Base-by-base conservation (phyloP, 129 eudicot species). In the Flaveria bidentis region DNA sequence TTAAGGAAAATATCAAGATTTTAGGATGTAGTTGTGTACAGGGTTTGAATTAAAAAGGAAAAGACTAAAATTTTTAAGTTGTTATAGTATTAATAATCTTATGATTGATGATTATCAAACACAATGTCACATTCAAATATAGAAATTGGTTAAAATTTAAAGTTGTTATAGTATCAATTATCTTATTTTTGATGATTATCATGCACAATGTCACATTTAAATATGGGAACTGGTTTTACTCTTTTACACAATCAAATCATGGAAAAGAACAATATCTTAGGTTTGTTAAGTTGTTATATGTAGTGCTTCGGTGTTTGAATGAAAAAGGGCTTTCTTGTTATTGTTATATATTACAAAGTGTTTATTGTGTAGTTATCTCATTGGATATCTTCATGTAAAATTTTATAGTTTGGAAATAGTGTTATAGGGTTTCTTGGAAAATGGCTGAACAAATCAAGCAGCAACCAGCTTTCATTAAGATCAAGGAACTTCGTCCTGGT, bases 391-490 rank as follows among this genome's bases (percentile, higher is more conserved):
- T 46, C 58, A 74, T 60, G 50, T 17, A 75, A 75, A 5, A 2
- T 17, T 33, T 47, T 33, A 1, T 23, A 60, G 0, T 78, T 33
- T 23, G 12, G 14, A 71, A 23, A 22, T 47, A n/a, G 49, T 74
- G 6, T 18, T 53, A 6, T 23, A 79, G 81, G 81, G 47, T 65
- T 71, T 57, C 66, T 42, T 41, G 76, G 42, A 80, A 55, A 79
- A 90, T 90, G 96, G 96, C 92, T 57, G 96, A 87, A 56, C 81
- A 82, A 83, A 86, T 57, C 61, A 87, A 83, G 77, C 87, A 82
- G 45, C 89, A 89, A 64, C 83, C 90, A 50, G 84, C 85, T 18
- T 89, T 87, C 75, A 49, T 72, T 10, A 90, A 85, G 82, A 86
- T 90, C 57, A 80, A 70, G 17, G 84, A 87, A 69, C 88, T 90